Conservation (phyloP, 345 rosid species). For the Raphanus raphanistrum region DNA sequence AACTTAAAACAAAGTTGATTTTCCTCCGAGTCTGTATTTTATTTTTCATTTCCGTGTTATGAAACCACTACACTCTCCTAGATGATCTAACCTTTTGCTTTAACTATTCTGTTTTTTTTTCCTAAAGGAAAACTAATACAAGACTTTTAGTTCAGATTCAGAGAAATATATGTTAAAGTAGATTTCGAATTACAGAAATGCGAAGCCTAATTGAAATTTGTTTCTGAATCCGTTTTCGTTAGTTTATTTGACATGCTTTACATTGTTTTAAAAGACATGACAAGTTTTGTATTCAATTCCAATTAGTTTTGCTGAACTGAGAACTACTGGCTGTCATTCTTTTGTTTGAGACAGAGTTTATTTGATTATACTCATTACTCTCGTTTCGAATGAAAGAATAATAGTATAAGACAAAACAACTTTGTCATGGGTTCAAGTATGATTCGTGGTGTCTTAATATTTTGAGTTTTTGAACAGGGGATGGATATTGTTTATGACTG, state of each 20-base stretch:
- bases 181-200: background rate
- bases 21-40: background rate
- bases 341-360: background rate
- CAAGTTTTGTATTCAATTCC: background rate
- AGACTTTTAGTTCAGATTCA: background rate
- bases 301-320: background rate
- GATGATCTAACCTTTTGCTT: background rate
- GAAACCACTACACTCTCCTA: background rate
- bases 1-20: background rate
- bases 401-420: background rate
- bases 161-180: background rate
- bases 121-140: background rate
- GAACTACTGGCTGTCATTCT: conserved; percentile 7
- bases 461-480: conserved; percentile 20
- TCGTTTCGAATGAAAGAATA: background rate
- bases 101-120: background rate
- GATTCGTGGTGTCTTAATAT: background rate
- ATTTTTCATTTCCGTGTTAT: background rate
- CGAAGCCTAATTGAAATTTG: background rate
- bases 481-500: background rate
- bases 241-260: background rate
- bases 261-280: background rate
- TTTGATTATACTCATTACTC: conserved; percentile 21
- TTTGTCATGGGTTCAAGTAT: background rate
- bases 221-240: background rate